A percentile compares a stretch with the other conserved stretches of the same genome.
Conservation (phyloP, 1,284 basidiomycete genomes). For the Apiotrichum gamsii region DNA sequence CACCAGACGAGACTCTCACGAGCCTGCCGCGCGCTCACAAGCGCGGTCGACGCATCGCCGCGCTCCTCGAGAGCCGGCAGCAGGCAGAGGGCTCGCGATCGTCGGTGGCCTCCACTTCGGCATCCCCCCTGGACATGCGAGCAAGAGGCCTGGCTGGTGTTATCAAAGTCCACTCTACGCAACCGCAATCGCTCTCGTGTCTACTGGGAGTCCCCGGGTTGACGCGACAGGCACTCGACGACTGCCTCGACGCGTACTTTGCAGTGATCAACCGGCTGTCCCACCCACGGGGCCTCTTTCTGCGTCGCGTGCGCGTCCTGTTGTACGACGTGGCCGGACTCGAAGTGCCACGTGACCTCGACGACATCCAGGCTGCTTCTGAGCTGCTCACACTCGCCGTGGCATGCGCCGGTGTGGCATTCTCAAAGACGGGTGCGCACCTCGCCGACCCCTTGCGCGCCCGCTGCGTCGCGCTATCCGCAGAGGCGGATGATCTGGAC, state of each 20-base stretch:
- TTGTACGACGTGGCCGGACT: not conserved
- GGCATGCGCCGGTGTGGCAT: not conserved
- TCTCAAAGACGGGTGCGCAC: not conserved
- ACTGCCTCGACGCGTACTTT: not conserved
- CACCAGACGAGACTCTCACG: too few relatives aligned
- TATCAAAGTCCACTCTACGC: too few relatives aligned
- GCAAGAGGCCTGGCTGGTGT: too few relatives aligned
- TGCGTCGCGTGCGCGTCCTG: not conserved
- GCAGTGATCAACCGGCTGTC: not conserved
- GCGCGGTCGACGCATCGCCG: too few relatives aligned
- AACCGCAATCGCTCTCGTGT: too few relatives aligned
- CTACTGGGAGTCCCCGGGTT: not conserved
- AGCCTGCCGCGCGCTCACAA: too few relatives aligned
- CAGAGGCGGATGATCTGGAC: not conserved
- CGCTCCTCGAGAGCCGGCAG: too few relatives aligned
- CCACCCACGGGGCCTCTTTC: not conserved
- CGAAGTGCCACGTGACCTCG: not conserved
- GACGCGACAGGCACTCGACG: not conserved
- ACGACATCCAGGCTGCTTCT: not conserved
- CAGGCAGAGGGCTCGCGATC: too few relatives aligned
- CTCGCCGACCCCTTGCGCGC: not conserved
- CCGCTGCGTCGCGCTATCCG: not conserved
- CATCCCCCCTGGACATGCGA: too few relatives aligned
- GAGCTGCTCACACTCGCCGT: constrained; percentile 2
- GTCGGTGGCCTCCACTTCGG: too few relatives aligned